Percentiles rank a stretch among this genome's conserved stretches.
Conservation (phyloP, 2,329 filamentous ascomycete genomes). For the Helotiales sp. region DNA sequence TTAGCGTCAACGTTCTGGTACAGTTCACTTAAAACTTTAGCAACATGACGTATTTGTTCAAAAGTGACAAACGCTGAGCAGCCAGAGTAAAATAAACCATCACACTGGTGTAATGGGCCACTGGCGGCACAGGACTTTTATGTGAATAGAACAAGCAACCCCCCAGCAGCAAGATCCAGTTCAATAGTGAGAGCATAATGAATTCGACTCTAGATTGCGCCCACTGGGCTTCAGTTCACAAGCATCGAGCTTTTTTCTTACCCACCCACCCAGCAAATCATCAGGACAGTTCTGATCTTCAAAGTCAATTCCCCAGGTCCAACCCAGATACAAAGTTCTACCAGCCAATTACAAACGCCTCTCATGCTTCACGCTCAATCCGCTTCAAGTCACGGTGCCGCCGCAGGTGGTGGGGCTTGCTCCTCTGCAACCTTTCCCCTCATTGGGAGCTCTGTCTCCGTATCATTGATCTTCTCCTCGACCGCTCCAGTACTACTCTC, state of each 20-base stretch:
- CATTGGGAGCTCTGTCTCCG: slow-evolving; percentile 27
- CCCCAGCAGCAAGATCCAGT: neutral
- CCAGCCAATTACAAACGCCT: slow-evolving; percentile 19
- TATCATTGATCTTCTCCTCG: slow-evolving; percentile 31
- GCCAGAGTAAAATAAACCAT: too few species aligned
- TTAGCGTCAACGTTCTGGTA: too few species aligned
- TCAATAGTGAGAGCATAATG: neutral
- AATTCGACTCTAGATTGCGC: neutral
- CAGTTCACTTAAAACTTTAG: too few species aligned
- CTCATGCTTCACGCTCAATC: slow-evolving; percentile 7
- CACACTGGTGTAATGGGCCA: too few species aligned
- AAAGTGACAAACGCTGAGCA: too few species aligned
- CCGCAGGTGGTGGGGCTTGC: slow-evolving; percentile 35
- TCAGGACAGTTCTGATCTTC: neutral
- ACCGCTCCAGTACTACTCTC: neutral
- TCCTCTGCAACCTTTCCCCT: slow-evolving; percentile 33
- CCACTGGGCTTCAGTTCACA: neutral
- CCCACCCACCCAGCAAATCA: neutral
- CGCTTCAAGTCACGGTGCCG: slow-evolving; percentile 25
- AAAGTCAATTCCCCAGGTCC: neutral
- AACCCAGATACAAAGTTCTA: slow-evolving; percentile 1
- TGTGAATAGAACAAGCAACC: too few species aligned
- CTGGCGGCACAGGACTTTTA: too few species aligned
- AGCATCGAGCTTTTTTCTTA: neutral
- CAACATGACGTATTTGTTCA: too few species aligned